phyloP scores from a whole-genome alignment of 2,329 filamentous ascomycete species.

The Penicillium expansum region DNA sequence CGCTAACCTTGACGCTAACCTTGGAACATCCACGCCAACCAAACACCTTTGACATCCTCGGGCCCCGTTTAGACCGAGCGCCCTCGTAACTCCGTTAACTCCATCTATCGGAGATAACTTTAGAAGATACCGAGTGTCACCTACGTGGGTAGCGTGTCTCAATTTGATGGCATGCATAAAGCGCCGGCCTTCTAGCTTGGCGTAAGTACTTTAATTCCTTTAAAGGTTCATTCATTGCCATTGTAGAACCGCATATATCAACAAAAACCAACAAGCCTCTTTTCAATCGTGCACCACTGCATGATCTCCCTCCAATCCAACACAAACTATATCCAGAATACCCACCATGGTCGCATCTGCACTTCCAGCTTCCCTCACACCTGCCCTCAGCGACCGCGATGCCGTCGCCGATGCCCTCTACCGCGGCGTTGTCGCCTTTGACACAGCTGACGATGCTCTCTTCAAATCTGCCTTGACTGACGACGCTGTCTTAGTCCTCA shows the following conservation, averaged over 20 bases:
- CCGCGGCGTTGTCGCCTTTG: slow-evolving; percentile 27
- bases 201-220: neutral
- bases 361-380: neutral
- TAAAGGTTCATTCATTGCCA: neutral
- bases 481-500: slow-evolving; percentile 19
- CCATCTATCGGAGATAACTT: neutral
- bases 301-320: neutral
- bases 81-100: neutral
- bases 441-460: slow-evolving; percentile 28
- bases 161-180: neutral
- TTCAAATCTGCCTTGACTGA: slow-evolving; percentile 31
- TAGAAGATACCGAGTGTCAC: neutral
- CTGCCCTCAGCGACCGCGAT: slow-evolving; percentile 27
- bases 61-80: neutral
- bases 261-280: neutral
- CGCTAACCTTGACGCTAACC: too few species aligned
- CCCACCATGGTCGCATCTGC: neutral
- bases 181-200: neutral
- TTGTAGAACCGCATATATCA: neutral
- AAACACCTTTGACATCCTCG: neutral
- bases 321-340: neutral
- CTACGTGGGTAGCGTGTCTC: neutral
- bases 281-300: neutral
- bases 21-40: neutral
- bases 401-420: slow-evolving; percentile 35